Evolutionary conservation across 805 yeast genomes (phyloP), one percentile per base, ranked within the genome.

Genomic region (Lachancea lanzarotensis): DNA sequence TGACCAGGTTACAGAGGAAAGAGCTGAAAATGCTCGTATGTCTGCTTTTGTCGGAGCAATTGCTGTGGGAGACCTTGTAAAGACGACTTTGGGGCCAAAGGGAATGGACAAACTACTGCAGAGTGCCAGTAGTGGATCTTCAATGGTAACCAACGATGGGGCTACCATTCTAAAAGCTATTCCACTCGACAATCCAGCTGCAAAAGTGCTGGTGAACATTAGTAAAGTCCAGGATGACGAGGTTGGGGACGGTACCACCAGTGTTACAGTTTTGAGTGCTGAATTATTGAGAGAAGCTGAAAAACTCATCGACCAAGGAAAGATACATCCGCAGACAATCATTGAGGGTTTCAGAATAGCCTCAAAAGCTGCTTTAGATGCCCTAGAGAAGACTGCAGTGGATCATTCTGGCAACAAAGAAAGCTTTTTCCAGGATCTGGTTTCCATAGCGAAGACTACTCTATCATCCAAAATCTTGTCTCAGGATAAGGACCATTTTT

Each of bases 41-140:
- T 86, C 96, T 6, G 88, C 98, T 2, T 93, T 93, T 66, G 95
- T 93, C 10, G 98, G 98, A 40, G 98, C 98, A 53, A 91, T 93
- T 62, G 99, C 98, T 34, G 98, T 93, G 30, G 99, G 98, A 42
- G 98, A 93, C 66, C 75, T 93, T 49, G 98, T 91, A 38, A 91
- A 91, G 67, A 78, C 88, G 26, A 84, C 98, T 2, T 71, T 93
- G 52, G 99, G 99, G 13, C 99, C 99, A 50, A 91, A 93, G 63
- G 99, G 99, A 51, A 91, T 93, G 98, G 99, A 93, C 67, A 93
- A 93, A 65, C 72, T 93, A 51, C 72, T 93, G 50, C 96, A 88
- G 60, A 82, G 95, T 52, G 85, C 96, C 16, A 75, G 89, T 3
- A 78, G 93, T 35, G 87, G 86, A 38, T 74, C 73, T 45, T 74